Percentiles rank a stretch among this genome's conserved stretches.
Evolutionary conservation across 1,284 basidiomycete genomes (phyloP).

Genomic region (Ganoderma leucocontextum): DNA sequence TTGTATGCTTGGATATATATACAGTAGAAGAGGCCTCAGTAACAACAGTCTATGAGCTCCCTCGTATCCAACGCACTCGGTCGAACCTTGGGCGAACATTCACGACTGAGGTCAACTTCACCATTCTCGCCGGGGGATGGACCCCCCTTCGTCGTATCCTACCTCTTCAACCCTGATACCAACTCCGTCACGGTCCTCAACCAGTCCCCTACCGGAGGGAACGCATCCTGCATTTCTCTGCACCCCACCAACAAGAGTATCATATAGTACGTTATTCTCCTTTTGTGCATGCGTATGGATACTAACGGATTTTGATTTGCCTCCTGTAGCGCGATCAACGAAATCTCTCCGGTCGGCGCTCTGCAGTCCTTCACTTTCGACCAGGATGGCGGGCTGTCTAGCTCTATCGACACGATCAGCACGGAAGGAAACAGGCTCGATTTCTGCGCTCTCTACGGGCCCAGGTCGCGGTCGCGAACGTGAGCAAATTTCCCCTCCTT

Average conservation of each 20-base stretch:
- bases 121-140: slow-evolving; percentile 69
- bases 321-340: slow-evolving; percentile 62
- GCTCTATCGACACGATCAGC: slow-evolving; percentile 53
- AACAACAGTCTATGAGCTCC: not conserved
- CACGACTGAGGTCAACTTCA: slow-evolving; percentile 60
- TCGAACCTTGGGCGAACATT: too few species aligned
- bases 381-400: slow-evolving; percentile 51
- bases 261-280: slow-evolving; percentile 56
- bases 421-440: slow-evolving; percentile 64
- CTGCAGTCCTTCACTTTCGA: slow-evolving; percentile 66
- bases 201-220: slow-evolving; percentile 58
- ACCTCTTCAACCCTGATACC: slow-evolving; percentile 60
- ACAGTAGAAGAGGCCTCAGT: not conserved
- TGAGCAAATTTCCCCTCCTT: slow-evolving; percentile 25
- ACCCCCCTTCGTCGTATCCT: slow-evolving; percentile 66
- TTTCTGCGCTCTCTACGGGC: slow-evolving; percentile 59
- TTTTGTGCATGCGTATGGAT: not conserved
- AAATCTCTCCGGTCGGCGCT: slow-evolving; percentile 48
- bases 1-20: not conserved
- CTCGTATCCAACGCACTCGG: not conserved
- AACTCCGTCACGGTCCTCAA: slow-evolving; percentile 54
- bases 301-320: not conserved
- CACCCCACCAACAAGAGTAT: slow-evolving; percentile 63
- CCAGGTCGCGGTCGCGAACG: slow-evolving; percentile 67
- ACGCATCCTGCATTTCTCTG: slow-evolving; percentile 63